Evolutionary conservation across 1,284 basidiomycete species (phyloP).

Genomic region (Microstroma glucosiphilum): DNA sequence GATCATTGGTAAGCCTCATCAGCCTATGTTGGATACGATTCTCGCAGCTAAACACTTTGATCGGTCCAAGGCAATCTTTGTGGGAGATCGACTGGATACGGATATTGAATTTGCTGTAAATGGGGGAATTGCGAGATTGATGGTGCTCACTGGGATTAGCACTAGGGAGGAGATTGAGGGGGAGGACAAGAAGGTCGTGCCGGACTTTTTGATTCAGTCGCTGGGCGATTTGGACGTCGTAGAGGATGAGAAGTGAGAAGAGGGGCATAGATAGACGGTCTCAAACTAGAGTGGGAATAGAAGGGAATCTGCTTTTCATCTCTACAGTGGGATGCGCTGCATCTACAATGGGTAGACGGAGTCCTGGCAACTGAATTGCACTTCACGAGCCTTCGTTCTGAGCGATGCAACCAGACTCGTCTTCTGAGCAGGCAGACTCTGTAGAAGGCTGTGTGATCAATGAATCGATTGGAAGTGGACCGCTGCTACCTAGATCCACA

Average conservation of each 20-base stretch:
- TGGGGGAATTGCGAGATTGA: slow-evolving; percentile 75
- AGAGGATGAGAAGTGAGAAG: background rate
- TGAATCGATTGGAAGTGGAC: too few relatives aligned
- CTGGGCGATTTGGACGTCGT: slow-evolving; percentile 35
- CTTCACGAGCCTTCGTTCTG: too few relatives aligned
- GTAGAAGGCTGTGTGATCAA: too few relatives aligned
- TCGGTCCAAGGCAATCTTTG: slow-evolving; percentile 68
- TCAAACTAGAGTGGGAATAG: too few relatives aligned
- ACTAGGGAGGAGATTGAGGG: slow-evolving; percentile 52
- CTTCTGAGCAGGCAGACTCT: too few relatives aligned
- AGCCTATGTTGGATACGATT: slow-evolving; percentile 89
- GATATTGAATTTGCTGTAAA: slow-evolving; percentile 86
- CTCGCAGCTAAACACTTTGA: slow-evolving; percentile 56
- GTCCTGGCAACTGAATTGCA: too few relatives aligned
- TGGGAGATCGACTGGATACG: slow-evolving; percentile 89
- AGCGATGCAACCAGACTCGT: too few relatives aligned
- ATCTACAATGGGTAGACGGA: too few relatives aligned
- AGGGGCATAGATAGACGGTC: background rate
- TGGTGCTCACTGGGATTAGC: slow-evolving; percentile 77
- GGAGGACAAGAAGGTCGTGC: slow-evolving; percentile 54
- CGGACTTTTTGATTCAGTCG: slow-evolving; percentile 40
- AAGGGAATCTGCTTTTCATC: too few relatives aligned
- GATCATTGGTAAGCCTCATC: slow-evolving; percentile 83
- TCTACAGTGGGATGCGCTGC: too few relatives aligned
- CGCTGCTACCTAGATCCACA: too few relatives aligned